Percentiles rank a stretch among this genome's conserved stretches.
Conservation (phyloP, 2,329 filamentous ascomycete genomes). For the Calonectria pteridis region DNA sequence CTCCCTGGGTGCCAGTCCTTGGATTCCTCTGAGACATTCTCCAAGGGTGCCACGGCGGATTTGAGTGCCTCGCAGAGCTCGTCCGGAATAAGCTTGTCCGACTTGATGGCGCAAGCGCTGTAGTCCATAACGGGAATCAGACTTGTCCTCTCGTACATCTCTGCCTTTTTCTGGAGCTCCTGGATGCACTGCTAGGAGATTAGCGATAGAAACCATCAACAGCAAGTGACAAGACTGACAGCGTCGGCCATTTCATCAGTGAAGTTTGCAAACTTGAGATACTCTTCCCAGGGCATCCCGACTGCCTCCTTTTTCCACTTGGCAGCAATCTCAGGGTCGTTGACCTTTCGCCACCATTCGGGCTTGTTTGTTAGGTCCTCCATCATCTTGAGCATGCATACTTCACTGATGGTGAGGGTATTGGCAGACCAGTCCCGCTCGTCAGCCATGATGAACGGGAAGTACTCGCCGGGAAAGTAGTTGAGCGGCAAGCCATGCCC, state of each 20-base stretch:
- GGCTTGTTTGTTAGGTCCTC: conserved; percentile 52
- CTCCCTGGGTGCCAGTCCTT: conserved; percentile 74
- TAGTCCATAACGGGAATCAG: conserved; percentile 52
- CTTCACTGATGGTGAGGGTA: conserved; percentile 47
- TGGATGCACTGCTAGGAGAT: conserved; percentile 44
- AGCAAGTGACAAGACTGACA: conserved; percentile 35
- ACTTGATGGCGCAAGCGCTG: conserved; percentile 49
- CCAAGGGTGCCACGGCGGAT: conserved; percentile 58
- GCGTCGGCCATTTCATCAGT: conserved; percentile 47
- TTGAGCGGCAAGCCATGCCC: conserved; percentile 44
- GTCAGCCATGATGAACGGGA: conserved; percentile 36
- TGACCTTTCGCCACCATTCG: conserved; percentile 51
- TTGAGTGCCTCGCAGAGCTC: conserved; percentile 53
- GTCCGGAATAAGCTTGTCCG: conserved; percentile 46
- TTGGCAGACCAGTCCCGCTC: conserved; percentile 37
- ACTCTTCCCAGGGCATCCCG: conserved; percentile 45
- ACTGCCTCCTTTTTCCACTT: conserved; percentile 49
- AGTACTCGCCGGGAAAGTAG: conserved; percentile 23
- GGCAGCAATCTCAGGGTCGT: conserved; percentile 39
- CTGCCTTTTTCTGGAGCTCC: conserved; percentile 50
- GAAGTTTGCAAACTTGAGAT: conserved; percentile 42
- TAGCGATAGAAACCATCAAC: background rate
- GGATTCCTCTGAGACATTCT: conserved; percentile 60
- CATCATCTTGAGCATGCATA: conserved; percentile 49
- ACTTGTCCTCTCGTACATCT: conserved; percentile 48